Conservation (phyloP, 208 protist genomes). For the Endotrypanum monterogeii region DNA sequence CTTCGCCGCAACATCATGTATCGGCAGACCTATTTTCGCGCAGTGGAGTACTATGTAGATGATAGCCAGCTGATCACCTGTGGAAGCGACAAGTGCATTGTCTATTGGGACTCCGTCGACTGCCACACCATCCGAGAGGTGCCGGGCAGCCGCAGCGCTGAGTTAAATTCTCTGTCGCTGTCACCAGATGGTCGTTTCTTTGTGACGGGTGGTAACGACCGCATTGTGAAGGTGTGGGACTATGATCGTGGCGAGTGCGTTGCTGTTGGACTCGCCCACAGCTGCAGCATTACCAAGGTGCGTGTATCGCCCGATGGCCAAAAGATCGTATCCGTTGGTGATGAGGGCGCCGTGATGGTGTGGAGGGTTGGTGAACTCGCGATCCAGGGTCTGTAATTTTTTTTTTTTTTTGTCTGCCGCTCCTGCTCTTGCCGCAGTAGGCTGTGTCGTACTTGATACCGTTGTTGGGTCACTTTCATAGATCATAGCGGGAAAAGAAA, state of each 20-base stretch:
- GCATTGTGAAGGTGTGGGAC: conserved; percentile 95
- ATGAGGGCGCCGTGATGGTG: conserved; percentile 94
- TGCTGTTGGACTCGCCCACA: conserved; percentile 92
- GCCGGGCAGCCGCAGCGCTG: conserved; percentile 85
- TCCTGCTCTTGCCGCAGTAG: no score
- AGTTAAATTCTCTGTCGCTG: conserved; percentile 93
- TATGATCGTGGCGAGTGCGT: conserved; percentile 92
- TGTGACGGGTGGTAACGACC: conserved; percentile 91
- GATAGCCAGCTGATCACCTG: conserved; percentile 95
- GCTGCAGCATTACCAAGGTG: conserved; percentile 92
- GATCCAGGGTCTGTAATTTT: conserved; percentile 33
- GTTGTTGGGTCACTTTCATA: no score
- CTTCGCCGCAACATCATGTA: conserved; percentile 95
- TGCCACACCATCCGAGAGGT: conserved; percentile 94
- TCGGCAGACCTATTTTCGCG: conserved; percentile 95
- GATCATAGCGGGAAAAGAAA: no score
- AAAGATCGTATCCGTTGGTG: conserved; percentile 92
- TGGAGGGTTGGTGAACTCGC: conserved; percentile 82
- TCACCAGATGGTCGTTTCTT: conserved; percentile 88
- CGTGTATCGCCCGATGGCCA: conserved; percentile 88
- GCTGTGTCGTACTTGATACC: no score
- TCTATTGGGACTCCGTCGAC: conserved; percentile 96
- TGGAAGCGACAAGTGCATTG: conserved; percentile 93
- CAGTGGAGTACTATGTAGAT: conserved; percentile 88
- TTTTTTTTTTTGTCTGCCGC: not conserved